Base-by-base conservation (phyloP, 805 yeast genomes). In the Komagataella pastoris region DNA sequence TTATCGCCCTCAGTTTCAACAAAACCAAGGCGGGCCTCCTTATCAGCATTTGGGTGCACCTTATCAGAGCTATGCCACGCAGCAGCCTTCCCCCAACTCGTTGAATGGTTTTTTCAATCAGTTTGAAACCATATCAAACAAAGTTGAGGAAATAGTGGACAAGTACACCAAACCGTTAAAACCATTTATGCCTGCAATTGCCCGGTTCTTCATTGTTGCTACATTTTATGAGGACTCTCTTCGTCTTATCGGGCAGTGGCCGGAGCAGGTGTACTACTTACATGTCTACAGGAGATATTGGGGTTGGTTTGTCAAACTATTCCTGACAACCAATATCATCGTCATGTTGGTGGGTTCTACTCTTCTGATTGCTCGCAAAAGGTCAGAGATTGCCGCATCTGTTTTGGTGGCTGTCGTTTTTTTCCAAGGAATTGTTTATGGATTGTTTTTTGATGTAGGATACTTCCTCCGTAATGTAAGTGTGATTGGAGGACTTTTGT, bases 191-290 rank as follows among this genome's bases (percentile, higher is more conserved):
- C 97, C 98, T 7, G 81, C 81, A 19, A 79, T 91, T 59, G 98
- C 97, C 44, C 76, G 98, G 53, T 80, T 87, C 54, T 78, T 90
- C 57, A 90, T 91, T 55, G 96, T 91, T 52, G 95, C 96, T 49
- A 93, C 98, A 0, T 91, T 90, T 64, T 79, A 81, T 57, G 98
- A 91, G 68, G 98, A 93, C 63, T 78, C 96, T 3, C 64, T 83
- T 51, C 78, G 99, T 66, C 87, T 91, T 60, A 59, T 81, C 51
- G 70, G 88, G 5, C 97, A 90, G 70, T 91, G 97, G 97, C 67
- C 76, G 43, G 96, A 88, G 61, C 99, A 91, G 68, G 87, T 88
- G 21, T 85, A 80, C 65, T 91, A 85, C 66, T 73, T 93, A 58
- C 77, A 86, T 71, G 80, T 80, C 58, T 85, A 81, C 72, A 81